Percentiles rank a stretch among this genome's conserved stretches.
Evolutionary conservation across 2,329 filamentous ascomycete genomes (phyloP).

Genomic region (Chaetomium globosum): DNA sequence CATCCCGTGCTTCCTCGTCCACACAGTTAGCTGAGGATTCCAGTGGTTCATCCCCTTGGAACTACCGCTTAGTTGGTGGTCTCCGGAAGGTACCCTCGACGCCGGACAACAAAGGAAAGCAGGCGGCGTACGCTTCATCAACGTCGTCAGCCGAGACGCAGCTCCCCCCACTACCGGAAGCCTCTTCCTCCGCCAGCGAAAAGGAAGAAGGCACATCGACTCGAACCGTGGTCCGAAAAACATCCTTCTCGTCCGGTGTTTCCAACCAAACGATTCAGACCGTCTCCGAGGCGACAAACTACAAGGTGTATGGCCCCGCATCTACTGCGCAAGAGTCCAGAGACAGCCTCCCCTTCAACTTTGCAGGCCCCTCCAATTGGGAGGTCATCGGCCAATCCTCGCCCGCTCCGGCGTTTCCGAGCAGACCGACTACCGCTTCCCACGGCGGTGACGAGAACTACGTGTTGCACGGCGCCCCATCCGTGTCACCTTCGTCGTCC

Average conservation of each 20-base stretch:
- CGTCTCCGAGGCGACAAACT: slow-evolving; percentile 55
- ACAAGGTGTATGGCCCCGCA: slow-evolving; percentile 54
- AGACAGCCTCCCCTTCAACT: slow-evolving; percentile 47
- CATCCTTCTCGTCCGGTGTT: slow-evolving; percentile 43
- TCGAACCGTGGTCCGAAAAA: slow-evolving; percentile 40
- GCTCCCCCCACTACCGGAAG: slow-evolving; percentile 43
- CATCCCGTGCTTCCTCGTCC: slow-evolving; percentile 41
- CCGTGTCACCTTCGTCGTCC: slow-evolving; percentile 47
- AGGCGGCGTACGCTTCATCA: slow-evolving; percentile 37
- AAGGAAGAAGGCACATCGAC: slow-evolving; percentile 31
- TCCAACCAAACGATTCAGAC: slow-evolving; percentile 50
- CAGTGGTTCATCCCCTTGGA: slow-evolving; percentile 50
- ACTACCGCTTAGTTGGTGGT: slow-evolving; percentile 58
- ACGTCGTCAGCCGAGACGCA: slow-evolving; percentile 39
- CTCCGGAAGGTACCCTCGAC: slow-evolving; percentile 56
- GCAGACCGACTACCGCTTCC: slow-evolving; percentile 44
- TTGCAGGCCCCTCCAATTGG: slow-evolving; percentile 55
- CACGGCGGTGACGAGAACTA: slow-evolving; percentile 53
- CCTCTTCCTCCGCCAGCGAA: slow-evolving; percentile 34
- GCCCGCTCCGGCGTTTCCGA: slow-evolving; percentile 50
- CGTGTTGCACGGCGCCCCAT: slow-evolving; percentile 53
- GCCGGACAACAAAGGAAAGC: slow-evolving; percentile 50
- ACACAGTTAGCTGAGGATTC: slow-evolving; percentile 44
- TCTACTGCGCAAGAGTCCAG: slow-evolving; percentile 46
- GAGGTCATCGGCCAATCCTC: slow-evolving; percentile 56